Evolutionary conservation across 2,329 filamentous ascomycete genomes (phyloP), one percentile per base, ranked within the genome.

Genomic region (Tolypocladium pustulatum): DNA sequence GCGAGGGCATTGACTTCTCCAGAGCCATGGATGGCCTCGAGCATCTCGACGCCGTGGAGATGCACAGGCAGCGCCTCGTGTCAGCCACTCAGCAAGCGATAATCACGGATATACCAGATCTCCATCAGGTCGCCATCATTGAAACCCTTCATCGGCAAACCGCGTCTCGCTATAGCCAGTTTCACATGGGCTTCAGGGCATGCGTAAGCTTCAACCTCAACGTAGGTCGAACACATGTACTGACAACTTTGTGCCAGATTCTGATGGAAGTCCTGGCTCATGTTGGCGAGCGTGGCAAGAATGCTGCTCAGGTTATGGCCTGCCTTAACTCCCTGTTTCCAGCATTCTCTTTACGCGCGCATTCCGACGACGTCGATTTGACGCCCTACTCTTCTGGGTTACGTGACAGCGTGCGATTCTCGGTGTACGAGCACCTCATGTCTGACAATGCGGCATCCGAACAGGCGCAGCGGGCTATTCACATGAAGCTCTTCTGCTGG

Each of bases 261-360:
- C 63, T 73, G 12, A 62, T 71, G 56, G 52, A 66, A 4, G 61
- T 65, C 32, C 57, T 70, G 37, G 61, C 57, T 12, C 59, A 59
- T 22, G 58, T 59, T 25, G 37, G 49, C 25, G 41, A 60, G 2
- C 20, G 41, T 22, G 57, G 56, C 55, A 62, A 64, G 32, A 59
- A 65, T 17, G 46, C 55, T 3, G 57, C 63, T 7, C 60, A 63
- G 17, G 64, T 72, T 38, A 69, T 74, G 71, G 72, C 70, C 27
- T 64, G 65, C 8, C 61, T 74, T 30, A 75, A 75, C 55, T 66
- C 73, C 7, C 61, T 75, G 25, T 71, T 75, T 38, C 70, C 73
- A 1, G 59, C 71, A 1, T 57, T 62, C 12, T 56, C 64, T 10
- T 59, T 68, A 13, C 60, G 67, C 22, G 59, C 62, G 38, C 56